Base-by-base conservation (phyloP, 257 asterid species). In the Ballota nigra region DNA sequence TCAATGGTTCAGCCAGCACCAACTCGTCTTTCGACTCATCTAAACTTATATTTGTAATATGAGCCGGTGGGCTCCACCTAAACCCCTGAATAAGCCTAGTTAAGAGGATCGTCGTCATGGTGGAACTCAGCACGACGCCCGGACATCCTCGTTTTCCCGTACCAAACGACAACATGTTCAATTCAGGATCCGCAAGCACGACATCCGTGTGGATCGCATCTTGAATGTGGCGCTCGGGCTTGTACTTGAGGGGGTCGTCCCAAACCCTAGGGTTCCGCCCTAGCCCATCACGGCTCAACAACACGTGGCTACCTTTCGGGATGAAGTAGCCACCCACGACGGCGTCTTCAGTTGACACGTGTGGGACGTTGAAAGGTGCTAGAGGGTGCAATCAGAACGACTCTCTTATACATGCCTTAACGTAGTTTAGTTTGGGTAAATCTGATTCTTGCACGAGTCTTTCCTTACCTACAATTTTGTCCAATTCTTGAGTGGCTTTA, bases 301-400 rank as follows among this genome's bases (percentile, higher is more conserved):
- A 1, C 20, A 83, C 72, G 6, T 73, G 63, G 26, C 87, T 83
- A n/a, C 83, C 81, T 31, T 74, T 74, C 0, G 84, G 84, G 12
- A 83, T 77, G 23, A 79, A 66, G 41, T 83, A 83, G 51, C 80
- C n/a, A n/a, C n/a, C n/a, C n/a, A n/a, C n/a, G n/a, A n/a, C n/a
- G n/a, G n/a, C n/a, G n/a, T n/a, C n/a, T n/a, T n/a, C n/a, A n/a
- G n/a, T n/a, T n/a, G n/a, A n/a, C n/a, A n/a, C n/a, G n/a, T n/a
- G n/a, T n/a, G n/a, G n/a, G n/a, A n/a, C n/a, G n/a, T n/a, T n/a
- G n/a, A n/a, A n/a, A n/a, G n/a, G n/a, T n/a, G n/a, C 77, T n/a
- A n/a, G 10, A 0, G 84, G 84, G 10, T 83, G 83, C 15, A 83
- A 43, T 12, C 87, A 62, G 2, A 77, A 71, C 0, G 79, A 68